Evolutionary conservation across 345 rosid species (phyloP), one percentile per base, ranked within the genome.

Genomic region (Euphorbia tirucalli): DNA sequence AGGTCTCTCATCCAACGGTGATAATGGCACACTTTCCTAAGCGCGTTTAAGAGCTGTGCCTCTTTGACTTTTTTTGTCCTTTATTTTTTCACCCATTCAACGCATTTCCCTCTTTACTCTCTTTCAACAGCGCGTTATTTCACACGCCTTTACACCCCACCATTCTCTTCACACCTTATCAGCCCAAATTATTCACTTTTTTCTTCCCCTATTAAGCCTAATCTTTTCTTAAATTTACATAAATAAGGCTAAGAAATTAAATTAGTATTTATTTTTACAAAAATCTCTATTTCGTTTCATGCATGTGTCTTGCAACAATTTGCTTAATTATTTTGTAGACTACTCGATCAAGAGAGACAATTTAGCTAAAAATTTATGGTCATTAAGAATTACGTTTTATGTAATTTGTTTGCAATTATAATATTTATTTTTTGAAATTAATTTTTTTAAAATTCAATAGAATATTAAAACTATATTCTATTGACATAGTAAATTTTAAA

Each of bases 1-100:
- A 68, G 22, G 69, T 50, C 50, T 19, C 39, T 5, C 79, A 88
- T 88, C 90, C 85, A 75, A 86, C 89, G 88, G 92, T 49, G 75
- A 80, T 70, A 3, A 0, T 59, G 78, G 82, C 86, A 83, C 81
- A 66, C 31, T 75, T 81, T 78, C 66, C 73, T 55, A 74, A 22
- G 78, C 72, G 74, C 21, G 70, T 81, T 75, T 68, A 69, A 52
- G 31, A 71, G 78, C 43, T 31, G 73, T 55, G 57, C 71, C 75
- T 71, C 13, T 84, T 79, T 84, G 87, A 87, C 90, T 80, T 85
- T 78, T 63, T 0, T 4, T 68, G 44, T 0, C 27, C 1, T 74
- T 77, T 63, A 62, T 46, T 46, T 57, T 62, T 69, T 61, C 67
- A 30, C 16, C 63, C 52, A 1, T 30, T 27, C 21, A 39, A 28